Conservation (phyloP, 768 basidiomycete genomes). For the Boletus barrowsii region DNA sequence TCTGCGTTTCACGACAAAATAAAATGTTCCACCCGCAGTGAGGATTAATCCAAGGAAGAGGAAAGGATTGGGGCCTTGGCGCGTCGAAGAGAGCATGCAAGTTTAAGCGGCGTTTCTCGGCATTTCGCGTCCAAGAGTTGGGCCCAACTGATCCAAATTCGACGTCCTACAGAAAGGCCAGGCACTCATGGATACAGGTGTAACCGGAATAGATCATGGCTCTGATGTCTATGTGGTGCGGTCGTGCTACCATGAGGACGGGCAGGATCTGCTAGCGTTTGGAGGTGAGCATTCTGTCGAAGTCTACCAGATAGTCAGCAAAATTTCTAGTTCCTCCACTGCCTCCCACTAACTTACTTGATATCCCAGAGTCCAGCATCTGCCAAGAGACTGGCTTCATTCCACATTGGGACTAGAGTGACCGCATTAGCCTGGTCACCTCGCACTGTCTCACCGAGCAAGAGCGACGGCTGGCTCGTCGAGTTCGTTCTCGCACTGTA, state of each 20-base stretch:
- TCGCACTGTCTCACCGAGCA: slow-evolving; percentile 60
- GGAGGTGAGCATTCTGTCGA: slow-evolving; percentile 73
- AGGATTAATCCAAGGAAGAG: slow-evolving; percentile 55
- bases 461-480: slow-evolving; percentile 63
- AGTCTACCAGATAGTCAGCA: slow-evolving; percentile 59
- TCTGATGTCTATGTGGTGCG: slow-evolving; percentile 60
- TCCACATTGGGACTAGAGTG: slow-evolving; percentile 67
- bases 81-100: slow-evolving; percentile 19
- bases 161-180: too few species aligned
- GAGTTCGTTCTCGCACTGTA: slow-evolving; percentile 48
- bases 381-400: slow-evolving; percentile 58
- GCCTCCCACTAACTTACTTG: slow-evolving; percentile 7
- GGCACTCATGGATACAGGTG: slow-evolving; percentile 39
- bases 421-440: slow-evolving; percentile 82
- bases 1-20: slow-evolving; percentile 50
- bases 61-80: slow-evolving; percentile 58
- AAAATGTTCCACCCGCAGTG: slow-evolving; percentile 58
- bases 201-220: slow-evolving; percentile 57
- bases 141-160: too few species aligned
- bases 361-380: slow-evolving; percentile 39
- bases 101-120: too few species aligned
- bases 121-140: too few species aligned
- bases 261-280: slow-evolving; percentile 63
- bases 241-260: slow-evolving; percentile 63
- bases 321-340: slow-evolving; percentile 1